Evolutionary conservation across 2,329 filamentous ascomycete genomes (phyloP).

Genomic region (Aspergillus sp.): DNA sequence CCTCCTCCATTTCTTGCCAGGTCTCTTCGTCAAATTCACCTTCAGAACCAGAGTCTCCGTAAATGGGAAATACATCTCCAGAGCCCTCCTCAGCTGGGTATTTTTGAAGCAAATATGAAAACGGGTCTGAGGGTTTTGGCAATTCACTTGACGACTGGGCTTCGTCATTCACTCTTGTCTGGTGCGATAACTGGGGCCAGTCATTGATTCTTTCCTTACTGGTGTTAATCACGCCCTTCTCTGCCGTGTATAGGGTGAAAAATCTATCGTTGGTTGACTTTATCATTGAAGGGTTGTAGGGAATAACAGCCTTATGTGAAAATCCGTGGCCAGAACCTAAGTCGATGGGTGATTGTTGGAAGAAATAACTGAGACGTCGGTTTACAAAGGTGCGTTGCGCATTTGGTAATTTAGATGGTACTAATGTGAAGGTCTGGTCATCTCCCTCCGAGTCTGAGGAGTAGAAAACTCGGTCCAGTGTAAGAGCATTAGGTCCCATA

Average conservation of each 20-base stretch:
- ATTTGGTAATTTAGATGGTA: slow-evolving; percentile 21
- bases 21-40: slow-evolving; percentile 60
- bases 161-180: neutral
- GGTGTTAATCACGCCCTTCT: slow-evolving; percentile 23
- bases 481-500: slow-evolving; percentile 39
- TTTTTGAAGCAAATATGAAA: slow-evolving; percentile 41
- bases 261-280: slow-evolving; percentile 14
- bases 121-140: slow-evolving; percentile 18
- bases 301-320: slow-evolving; percentile 27
- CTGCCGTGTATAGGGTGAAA: slow-evolving; percentile 32
- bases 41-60: slow-evolving; percentile 56
- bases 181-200: slow-evolving; percentile 27
- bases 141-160: neutral
- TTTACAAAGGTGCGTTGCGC: slow-evolving; percentile 34
- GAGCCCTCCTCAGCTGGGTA: slow-evolving; percentile 42
- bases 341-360: slow-evolving; percentile 24
- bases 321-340: slow-evolving; percentile 20
- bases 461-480: slow-evolving; percentile 46
- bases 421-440: slow-evolving; percentile 26
- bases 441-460: slow-evolving; percentile 28
- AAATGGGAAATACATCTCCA: slow-evolving; percentile 50
- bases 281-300: slow-evolving; percentile 22
- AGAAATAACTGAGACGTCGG: slow-evolving; percentile 27
- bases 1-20: slow-evolving; percentile 61
- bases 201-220: slow-evolving; percentile 27